phyloP scores from a whole-genome alignment of 2,329 filamentous ascomycete species.

The Helotiales sp. region DNA sequence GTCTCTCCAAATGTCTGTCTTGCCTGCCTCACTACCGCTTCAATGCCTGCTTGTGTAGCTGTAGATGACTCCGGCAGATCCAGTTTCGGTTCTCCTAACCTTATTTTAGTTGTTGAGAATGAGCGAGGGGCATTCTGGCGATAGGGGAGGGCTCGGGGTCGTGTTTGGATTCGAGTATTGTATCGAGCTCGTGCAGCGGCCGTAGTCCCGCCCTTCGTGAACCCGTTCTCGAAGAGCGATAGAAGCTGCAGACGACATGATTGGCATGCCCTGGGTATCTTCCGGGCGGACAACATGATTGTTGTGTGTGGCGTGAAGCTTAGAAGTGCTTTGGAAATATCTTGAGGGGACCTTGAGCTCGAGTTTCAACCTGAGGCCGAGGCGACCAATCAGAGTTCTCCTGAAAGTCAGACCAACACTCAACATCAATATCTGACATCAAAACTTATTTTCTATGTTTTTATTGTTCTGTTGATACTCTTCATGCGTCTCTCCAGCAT shows the following conservation, averaged over 20 bases:
- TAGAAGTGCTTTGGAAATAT: not conserved
- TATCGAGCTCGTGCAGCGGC: constrained; percentile 25
- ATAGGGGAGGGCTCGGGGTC: constrained; percentile 22
- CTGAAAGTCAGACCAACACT: constrained; percentile 11
- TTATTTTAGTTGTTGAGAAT: constrained; percentile 31
- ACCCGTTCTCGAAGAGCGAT: constrained; percentile 43
- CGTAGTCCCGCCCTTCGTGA: constrained; percentile 32
- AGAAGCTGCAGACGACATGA: constrained; percentile 45
- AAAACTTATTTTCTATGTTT: too few relatives aligned
- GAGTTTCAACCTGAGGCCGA: constrained; percentile 15
- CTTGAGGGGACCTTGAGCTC: not conserved
- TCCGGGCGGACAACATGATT: constrained; percentile 40
- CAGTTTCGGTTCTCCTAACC: constrained; percentile 18
- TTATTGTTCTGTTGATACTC: too few relatives aligned
- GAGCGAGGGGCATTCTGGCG: constrained; percentile 17
- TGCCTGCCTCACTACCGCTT: constrained; percentile 70
- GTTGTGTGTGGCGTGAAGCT: not conserved
- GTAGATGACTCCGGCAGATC: not conserved
- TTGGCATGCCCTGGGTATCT: constrained; percentile 40
- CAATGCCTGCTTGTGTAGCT: constrained; percentile 49
- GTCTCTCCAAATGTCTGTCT: constrained; percentile 78
- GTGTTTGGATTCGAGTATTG: constrained; percentile 22
- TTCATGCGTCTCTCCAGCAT: too few relatives aligned
- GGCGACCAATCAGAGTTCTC: constrained; percentile 16
- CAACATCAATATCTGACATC: too few relatives aligned